These are phyloP conservation scores for Cyclostephanos tholiformis DNA, from an alignment of 108 stramenopile species.

Conservation along the genomic window DNA sequence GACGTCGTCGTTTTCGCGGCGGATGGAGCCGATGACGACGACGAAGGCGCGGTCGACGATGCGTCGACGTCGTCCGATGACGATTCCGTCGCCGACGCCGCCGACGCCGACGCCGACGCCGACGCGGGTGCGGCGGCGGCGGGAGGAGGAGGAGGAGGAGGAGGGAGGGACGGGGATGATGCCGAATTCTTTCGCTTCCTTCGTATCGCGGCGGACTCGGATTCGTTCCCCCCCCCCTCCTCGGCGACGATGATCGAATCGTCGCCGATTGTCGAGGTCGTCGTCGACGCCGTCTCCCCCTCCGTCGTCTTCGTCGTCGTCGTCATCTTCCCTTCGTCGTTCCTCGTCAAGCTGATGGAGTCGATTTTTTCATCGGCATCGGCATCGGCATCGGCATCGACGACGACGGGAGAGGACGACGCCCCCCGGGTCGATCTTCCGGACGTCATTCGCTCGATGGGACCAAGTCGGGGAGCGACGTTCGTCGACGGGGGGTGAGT, in stretches of 20 bases:
- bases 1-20: constrained; percentile 6
- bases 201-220: not conserved
- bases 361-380: not conserved
- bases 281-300: no score
- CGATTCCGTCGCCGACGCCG: not conserved
- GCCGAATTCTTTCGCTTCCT: not conserved
- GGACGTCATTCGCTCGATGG: not conserved
- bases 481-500: not conserved
- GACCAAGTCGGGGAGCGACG: no score
- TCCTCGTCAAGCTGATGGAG: no score
- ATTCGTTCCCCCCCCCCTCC: not conserved
- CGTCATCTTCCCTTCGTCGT: no score
- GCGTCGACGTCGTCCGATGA: not conserved
- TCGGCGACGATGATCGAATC: not conserved
- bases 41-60: not conserved
- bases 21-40: not conserved
- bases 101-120: no score
- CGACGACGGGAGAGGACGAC: not conserved
- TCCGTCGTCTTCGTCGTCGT: no score
- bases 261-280: no score
- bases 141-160: no score
- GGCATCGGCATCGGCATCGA: not conserved
- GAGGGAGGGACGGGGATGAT: no score
- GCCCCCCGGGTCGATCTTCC: not conserved
- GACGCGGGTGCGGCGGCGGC: no score